Conservation (phyloP, 108 stramenopile species). For the Ochromonas danica region DNA sequence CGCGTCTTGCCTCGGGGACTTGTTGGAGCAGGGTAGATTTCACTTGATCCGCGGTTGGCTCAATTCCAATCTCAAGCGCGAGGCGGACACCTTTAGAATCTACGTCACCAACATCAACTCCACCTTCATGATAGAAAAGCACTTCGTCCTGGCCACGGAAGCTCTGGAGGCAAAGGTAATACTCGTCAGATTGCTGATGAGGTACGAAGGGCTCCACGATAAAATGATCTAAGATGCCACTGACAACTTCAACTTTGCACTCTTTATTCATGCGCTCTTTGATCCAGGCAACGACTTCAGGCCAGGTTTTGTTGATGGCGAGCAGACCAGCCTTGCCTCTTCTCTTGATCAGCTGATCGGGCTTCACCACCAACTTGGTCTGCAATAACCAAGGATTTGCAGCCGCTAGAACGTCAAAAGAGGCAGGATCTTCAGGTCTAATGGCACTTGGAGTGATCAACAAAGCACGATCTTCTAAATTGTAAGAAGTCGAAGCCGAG, state of each 20-base stretch:
- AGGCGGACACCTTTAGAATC: constrained; percentile 73
- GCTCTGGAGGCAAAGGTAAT: constrained; percentile 77
- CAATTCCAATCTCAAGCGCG: constrained; percentile 50
- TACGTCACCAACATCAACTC: constrained; percentile 86
- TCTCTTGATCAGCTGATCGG: constrained; percentile 86
- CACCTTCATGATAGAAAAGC: constrained; percentile 76
- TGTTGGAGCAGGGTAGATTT: constrained; percentile 53
- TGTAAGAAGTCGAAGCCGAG: constrained; percentile 52
- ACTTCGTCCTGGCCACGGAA: constrained; percentile 74
- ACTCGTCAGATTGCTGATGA: constrained; percentile 74
- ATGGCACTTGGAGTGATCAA: constrained; percentile 44
- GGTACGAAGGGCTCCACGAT: constrained; percentile 83
- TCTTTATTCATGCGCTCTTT: constrained; percentile 66
- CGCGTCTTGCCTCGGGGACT: constrained; percentile 60
- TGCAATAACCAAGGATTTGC: constrained; percentile 68
- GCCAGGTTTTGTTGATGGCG: constrained; percentile 69
- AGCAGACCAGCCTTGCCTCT: constrained; percentile 85
- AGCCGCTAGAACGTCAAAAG: constrained; percentile 54
- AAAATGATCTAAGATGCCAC: constrained; percentile 71
- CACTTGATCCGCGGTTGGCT: constrained; percentile 34
- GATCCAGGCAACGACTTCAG: constrained; percentile 72
- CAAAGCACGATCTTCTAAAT: constrained; percentile 63
- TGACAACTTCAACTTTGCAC: constrained; percentile 63
- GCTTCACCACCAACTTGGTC: constrained; percentile 74
- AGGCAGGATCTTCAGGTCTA: constrained; percentile 38